These are phyloP conservation scores for Gomphus bonarii DNA, from an alignment of 1,284 basidiomycete genomes.

Conservation along the genomic window DNA sequence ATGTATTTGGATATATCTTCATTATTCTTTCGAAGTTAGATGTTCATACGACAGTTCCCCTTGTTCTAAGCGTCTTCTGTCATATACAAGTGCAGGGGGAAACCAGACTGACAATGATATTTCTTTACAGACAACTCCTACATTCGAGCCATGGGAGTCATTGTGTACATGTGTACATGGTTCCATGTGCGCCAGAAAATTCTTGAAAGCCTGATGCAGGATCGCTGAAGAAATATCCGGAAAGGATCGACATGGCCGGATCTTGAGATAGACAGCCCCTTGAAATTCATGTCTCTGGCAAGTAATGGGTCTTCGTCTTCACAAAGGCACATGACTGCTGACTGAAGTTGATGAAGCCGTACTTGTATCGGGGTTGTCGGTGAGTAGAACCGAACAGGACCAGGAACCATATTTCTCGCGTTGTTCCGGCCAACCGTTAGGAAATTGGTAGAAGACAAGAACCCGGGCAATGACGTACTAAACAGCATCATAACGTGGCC, in stretches of 20 bases:
- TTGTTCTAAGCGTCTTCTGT: neutral
- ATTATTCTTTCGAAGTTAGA: neutral
- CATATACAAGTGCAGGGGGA: neutral
- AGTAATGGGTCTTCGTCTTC: neutral
- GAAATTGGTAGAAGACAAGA: neutral
- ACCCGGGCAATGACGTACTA: neutral
- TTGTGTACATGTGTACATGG: neutral
- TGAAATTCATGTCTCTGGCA: neutral
- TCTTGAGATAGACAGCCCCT: neutral
- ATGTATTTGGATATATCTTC: neutral
- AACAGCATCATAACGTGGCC: neutral
- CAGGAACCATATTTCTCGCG: neutral
- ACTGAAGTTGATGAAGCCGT: neutral
- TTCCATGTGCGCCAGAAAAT: neutral
- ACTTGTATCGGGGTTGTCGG: neutral
- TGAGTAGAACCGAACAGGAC: neutral
- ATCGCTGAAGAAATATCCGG: neutral
- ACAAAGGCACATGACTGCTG: neutral
- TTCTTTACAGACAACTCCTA: neutral
- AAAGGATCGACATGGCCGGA: neutral
- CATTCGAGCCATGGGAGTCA: neutral
- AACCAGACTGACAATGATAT: neutral
- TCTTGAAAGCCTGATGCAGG: neutral
- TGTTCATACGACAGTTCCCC: neutral
- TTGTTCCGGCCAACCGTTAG: neutral